Evolutionary conservation across 2,329 filamentous ascomycete genomes (phyloP), one percentile per base, ranked within the genome.

Genomic region (Fusarium continuum): DNA sequence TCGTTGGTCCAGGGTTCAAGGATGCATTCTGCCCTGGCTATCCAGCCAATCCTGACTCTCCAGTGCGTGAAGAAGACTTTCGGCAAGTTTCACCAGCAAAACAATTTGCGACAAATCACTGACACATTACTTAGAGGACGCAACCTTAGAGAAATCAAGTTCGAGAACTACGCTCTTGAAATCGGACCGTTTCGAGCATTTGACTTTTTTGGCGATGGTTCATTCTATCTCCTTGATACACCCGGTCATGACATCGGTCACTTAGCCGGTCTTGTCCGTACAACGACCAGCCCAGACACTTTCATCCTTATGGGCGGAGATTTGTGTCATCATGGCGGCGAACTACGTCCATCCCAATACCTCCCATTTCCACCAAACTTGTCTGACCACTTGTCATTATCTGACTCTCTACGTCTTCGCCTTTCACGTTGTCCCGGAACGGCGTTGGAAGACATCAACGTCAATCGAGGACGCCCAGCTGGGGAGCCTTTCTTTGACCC

Each of bases 151-250:
- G 55, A 66, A 23, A 57, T 66, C 6, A 5, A 51, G 3, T 66
- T 67, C 14, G 36, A 56, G 1, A n/a, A n/a, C 4, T 9, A 38
- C 1, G 2, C 22, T 2, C 19, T 45, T 3, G 26, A 16, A 1
- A 47, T 67, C 4, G 59, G 64, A 3, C 29, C 45, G 2, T 67
- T 67, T 17, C 35, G 40, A 2, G 55, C 50, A 0, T 32, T 64
- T 3, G 63, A 67, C 20, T 67, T 67, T 13, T 66, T 66, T 2
- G 29, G 19, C 0, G 59, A 66, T 13, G 59, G 64, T 0, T 67
- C 63, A 1, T 67, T 66, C 2, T 66, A 57, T 11, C 55, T 66
- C 4, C 39, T 67, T 1, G 59, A 64, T 9, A 41, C 59, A 0
- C 64, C 63, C 4, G 64, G 64, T 1, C 64, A 66, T 6, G 31